These are phyloP conservation scores for Discostella stelligera DNA, from an alignment of 352 stramenopile genomes.

Conservation along the genomic window DNA sequence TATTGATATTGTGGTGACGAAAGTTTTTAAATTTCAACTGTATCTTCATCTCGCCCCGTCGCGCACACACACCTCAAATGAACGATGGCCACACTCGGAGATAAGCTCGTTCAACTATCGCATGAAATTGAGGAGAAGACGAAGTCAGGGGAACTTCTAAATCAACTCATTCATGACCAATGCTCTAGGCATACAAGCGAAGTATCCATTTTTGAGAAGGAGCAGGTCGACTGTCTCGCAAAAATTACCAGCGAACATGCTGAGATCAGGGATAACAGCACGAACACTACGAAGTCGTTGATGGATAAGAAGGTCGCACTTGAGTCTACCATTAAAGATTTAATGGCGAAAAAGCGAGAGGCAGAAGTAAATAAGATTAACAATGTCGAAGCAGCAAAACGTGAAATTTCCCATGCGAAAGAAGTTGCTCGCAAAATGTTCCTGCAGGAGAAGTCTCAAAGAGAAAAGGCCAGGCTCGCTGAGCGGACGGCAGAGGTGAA, in stretches of 20 bases:
- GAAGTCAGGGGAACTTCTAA: conserved; percentile 27
- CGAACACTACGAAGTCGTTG: conserved; percentile 8
- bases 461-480: conserved; percentile 35
- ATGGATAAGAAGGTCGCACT: conserved; percentile 24
- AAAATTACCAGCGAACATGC: conserved; percentile 16
- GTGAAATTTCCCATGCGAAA: conserved; percentile 23
- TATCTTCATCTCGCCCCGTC: too few species aligned
- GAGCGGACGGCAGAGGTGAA: conserved; percentile 19
- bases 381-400: conserved; percentile 18
- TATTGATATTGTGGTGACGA: neutral
- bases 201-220: conserved; percentile 13
- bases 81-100: neutral
- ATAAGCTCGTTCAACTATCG: conserved; percentile 85
- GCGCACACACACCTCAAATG: too few species aligned
- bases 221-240: conserved; percentile 11
- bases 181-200: conserved; percentile 22
- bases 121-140: conserved; percentile 32
- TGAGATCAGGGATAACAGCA: neutral
- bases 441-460: conserved; percentile 6
- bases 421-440: conserved; percentile 9
- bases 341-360: conserved; percentile 21
- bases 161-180: conserved; percentile 33
- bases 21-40: neutral
- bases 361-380: conserved; percentile 26
- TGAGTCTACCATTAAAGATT: conserved; percentile 3